Evolutionary conservation across 2,329 filamentous ascomycete genomes (phyloP).

Genomic region (Botrytis hyacinthi): DNA sequence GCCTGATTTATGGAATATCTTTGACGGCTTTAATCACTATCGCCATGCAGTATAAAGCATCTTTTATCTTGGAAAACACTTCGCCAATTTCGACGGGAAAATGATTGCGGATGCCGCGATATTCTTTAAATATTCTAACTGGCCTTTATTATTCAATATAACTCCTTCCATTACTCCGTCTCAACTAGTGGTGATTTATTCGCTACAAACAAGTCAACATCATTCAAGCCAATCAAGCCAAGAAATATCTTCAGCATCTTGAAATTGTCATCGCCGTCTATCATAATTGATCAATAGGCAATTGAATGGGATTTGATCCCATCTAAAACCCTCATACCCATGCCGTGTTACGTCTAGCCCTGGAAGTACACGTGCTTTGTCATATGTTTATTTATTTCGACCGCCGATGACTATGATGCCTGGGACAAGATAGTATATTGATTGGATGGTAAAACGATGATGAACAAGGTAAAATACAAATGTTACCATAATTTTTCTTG

Average conservation of each 20-base stretch:
- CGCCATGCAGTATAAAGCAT: not conserved
- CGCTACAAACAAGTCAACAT: not conserved
- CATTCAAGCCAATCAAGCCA: not conserved
- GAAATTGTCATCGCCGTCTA: constrained; percentile 20
- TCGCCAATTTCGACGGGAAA: not conserved
- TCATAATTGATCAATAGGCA: not conserved
- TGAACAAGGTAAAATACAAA: not conserved
- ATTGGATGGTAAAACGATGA: constrained; percentile 11
- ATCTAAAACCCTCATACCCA: not conserved
- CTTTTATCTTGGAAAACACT: not conserved
- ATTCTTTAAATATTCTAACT: constrained; percentile 11
- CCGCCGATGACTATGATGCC: constrained; percentile 9
- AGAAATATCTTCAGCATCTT: constrained; percentile 11
- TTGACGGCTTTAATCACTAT: not conserved
- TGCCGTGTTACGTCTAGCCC: constrained; percentile 35
- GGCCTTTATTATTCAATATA: not conserved
- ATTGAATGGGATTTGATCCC: not conserved
- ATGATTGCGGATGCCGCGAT: constrained; percentile 18
- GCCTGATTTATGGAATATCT: not conserved
- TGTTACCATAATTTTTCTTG: constrained; percentile 7
- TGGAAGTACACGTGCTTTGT: constrained; percentile 32
- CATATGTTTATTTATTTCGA: constrained; percentile 34
- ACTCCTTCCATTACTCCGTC: not conserved
- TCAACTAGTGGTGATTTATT: not conserved
- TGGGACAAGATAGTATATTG: constrained; percentile 4